Conservation (phyloP, 106 monocot species). For the Dendrobium officinale region DNA sequence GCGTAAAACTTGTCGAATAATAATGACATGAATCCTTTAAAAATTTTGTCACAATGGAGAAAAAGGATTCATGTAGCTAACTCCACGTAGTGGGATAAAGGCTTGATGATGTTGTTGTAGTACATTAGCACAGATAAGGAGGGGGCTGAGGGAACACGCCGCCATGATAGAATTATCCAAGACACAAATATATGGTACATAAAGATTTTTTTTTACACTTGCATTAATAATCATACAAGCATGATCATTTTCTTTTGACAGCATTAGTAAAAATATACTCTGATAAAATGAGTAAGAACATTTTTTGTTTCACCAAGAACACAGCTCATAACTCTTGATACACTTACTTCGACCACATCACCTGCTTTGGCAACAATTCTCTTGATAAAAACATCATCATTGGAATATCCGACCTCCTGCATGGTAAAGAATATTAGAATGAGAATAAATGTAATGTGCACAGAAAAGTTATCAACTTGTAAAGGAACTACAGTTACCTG, state of each 20-base stretch:
- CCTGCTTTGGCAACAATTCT: slow-evolving; percentile 90
- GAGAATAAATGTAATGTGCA: not conserved
- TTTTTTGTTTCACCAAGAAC: not conserved
- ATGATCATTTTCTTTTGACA: not conserved
- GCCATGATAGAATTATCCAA: not conserved
- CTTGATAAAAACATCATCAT: slow-evolving; percentile 97
- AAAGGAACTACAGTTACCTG: slow-evolving; percentile 40
- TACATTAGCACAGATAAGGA: not conserved
- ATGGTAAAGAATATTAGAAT: not conserved
- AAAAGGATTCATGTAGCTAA: no score
- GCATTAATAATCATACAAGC: not conserved
- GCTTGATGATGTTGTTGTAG: no score
- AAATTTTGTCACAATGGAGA: no score
- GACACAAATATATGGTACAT: not conserved
- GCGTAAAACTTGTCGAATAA: no score
- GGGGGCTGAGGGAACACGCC: not conserved
- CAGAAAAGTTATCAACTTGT: not conserved
- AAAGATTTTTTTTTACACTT: not conserved
- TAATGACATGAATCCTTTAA: no score
- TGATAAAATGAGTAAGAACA: not conserved
- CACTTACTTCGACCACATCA: slow-evolving; percentile 83
- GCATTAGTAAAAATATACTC: not conserved
- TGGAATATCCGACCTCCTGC: slow-evolving; percentile 90
- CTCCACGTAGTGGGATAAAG: no score
- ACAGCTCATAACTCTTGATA: not conserved